Base-by-base conservation (phyloP, 768 basidiomycete genomes). In the Collybia sordida region DNA sequence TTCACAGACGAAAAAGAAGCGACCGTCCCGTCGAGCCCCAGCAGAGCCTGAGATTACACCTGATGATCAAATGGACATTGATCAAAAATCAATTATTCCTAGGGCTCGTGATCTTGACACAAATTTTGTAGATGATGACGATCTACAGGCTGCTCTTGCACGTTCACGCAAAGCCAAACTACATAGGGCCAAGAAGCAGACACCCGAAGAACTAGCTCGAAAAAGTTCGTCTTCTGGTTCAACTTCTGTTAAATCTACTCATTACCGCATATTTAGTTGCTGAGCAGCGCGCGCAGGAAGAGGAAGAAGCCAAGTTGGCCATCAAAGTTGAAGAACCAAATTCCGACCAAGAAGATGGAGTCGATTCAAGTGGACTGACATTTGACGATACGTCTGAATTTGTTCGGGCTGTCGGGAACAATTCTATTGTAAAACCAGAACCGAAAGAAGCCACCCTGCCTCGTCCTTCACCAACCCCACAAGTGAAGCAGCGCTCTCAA, bases 341-440 rank as follows among this genome's bases (percentile, higher is more conserved):
- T 24, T 60, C 52, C 14, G 69, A 70, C 14, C 65, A 64, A 5
- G 75, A 79, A 21, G 73, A 62, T 15, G 77, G 74, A 1, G 72
- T 59, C 4, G 80, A 75, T 19, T 74, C 68, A 15, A 72, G 67
- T 17, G 88, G 88, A 18, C 73, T 98, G 25, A 90, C 88, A 0
- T 93, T 99, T 54, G 95, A 98, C 62, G 95, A 98, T 58, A 98
- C 96, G 0, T 93, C 93, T 1, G 96, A 98, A 65, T 99, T 99
- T 56, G 91, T 98, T 35, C 85, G 94, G 15, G 85, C 85, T 14
- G 90, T 92, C 41, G 82, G 84, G 1, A 83, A 82, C 54, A 81
- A 83, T 55, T 83, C 86, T 0, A 65, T 79, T 1, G 69, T 73
- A 35, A 74, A 86, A 58, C 62, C 59, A 28, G 83, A 80, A 59